Evolutionary conservation across 148 eudicot genomes (phyloP).

Genomic region (Pharnaceum exiguum): DNA sequence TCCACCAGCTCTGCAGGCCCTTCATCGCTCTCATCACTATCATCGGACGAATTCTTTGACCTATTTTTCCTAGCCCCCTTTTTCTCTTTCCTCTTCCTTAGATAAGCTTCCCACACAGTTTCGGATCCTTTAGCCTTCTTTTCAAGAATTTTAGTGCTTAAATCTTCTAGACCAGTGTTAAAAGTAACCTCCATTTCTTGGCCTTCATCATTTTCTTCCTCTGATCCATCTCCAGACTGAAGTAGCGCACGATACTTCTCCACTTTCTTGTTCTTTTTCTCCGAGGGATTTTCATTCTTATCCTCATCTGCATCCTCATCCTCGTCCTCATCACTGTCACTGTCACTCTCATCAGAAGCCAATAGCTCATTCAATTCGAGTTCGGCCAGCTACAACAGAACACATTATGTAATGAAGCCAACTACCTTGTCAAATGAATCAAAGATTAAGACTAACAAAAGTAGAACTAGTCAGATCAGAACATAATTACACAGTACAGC

Average conservation of each 20-base stretch:
- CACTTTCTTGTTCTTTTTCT: constrained; percentile 41
- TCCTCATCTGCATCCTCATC: constrained; percentile 41
- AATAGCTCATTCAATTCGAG: constrained; percentile 67
- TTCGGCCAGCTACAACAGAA: constrained; percentile 49
- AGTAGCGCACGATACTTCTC: constrained; percentile 66
- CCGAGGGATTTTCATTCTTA: constrained; percentile 12
- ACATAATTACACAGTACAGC: too few species aligned
- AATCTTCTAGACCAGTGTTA: constrained; percentile 81
- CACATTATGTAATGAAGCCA: not conserved
- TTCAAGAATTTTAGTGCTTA: constrained; percentile 76
- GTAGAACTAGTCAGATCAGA: too few species aligned
- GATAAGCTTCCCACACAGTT: constrained; percentile 82
- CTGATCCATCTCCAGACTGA: constrained; percentile 70
- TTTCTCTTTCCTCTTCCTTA: constrained; percentile 74
- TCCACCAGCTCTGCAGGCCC: constrained; percentile 46
- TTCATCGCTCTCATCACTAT: constrained; percentile 45
- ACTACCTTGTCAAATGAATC: not conserved
- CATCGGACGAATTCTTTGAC: constrained; percentile 72
- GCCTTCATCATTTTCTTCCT: constrained; percentile 51
- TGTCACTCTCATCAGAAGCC: constrained; percentile 83
- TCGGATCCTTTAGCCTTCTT: constrained; percentile 78
- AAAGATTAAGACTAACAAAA: not conserved
- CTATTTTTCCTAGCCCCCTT: constrained; percentile 53
- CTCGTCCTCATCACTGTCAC: constrained; percentile 46
- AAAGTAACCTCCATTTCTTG: constrained; percentile 99